phyloP scores from a whole-genome alignment of 805 yeast genomes.

The Sugiyamaella chiloensis region DNA sequence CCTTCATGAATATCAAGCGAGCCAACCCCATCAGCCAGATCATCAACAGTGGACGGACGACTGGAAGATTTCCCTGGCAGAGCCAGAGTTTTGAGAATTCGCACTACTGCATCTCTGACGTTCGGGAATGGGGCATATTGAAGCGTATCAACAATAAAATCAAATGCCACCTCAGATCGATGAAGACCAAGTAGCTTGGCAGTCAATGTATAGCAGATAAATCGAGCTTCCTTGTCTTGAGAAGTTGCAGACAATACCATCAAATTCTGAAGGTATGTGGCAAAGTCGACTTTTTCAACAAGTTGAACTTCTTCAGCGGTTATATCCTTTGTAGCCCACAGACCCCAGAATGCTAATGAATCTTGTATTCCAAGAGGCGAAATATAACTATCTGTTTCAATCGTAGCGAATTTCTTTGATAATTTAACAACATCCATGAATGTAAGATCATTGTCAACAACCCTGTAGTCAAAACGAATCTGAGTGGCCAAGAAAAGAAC shows the following conservation, averaged over 20 bases:
- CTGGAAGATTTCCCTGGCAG: conserved; percentile 30
- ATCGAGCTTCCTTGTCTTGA: conserved; percentile 38
- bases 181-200: conserved; percentile 59
- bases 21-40: conserved; percentile 8
- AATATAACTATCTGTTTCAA: conserved; percentile 13
- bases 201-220: conserved; percentile 55
- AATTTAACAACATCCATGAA: conserved; percentile 23
- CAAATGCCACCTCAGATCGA: conserved; percentile 55
- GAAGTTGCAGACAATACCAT: conserved; percentile 38
- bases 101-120: conserved; percentile 57
- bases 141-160: conserved; percentile 62
- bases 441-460: conserved; percentile 13
- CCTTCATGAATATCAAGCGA: conserved; percentile 8
- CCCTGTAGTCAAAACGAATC: conserved; percentile 28
- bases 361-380: conserved; percentile 35
- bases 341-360: conserved; percentile 34
- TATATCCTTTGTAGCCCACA: conserved; percentile 28
- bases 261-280: conserved; percentile 42
- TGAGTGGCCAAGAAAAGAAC: conserved; percentile 33
- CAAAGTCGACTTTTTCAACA: conserved; percentile 35
- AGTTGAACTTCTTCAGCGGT: conserved; percentile 26
- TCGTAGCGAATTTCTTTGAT: conserved; percentile 19
- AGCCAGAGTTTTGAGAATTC: conserved; percentile 63
- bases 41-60: conserved; percentile 13
- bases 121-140: conserved; percentile 62